Evolutionary conservation across 2,329 filamentous ascomycete species (phyloP).

Genomic region (Macrophomina phaseolina): DNA sequence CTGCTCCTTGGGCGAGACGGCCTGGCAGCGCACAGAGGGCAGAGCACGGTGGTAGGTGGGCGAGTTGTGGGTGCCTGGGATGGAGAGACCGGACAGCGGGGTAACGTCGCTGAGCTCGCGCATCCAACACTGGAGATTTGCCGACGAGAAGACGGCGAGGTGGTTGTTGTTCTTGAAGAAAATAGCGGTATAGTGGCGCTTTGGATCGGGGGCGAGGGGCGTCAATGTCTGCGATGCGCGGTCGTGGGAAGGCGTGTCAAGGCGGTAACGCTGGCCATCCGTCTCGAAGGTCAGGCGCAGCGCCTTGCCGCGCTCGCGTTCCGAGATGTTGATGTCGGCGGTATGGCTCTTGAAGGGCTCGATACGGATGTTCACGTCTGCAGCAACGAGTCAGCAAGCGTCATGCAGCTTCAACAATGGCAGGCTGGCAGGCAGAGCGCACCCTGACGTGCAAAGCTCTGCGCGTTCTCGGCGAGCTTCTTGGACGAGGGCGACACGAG

Average conservation of each 20-base stretch:
- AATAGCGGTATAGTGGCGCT: slow-evolving; percentile 49
- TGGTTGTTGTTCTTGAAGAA: slow-evolving; percentile 48
- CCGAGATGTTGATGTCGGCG: slow-evolving; percentile 67
- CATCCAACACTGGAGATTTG: slow-evolving; percentile 81
- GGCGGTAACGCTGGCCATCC: slow-evolving; percentile 69
- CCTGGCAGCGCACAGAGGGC: slow-evolving; percentile 92
- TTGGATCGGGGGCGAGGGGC: slow-evolving; percentile 47
- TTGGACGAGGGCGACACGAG: slow-evolving; percentile 43
- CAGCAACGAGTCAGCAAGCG: slow-evolving; percentile 4
- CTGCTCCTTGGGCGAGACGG: slow-evolving; percentile 76
- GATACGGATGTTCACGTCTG: slow-evolving; percentile 66
- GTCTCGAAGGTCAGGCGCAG: slow-evolving; percentile 76
- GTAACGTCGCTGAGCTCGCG: slow-evolving; percentile 70
- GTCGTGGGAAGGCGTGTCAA: slow-evolving; percentile 69
- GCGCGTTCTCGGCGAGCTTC: slow-evolving; percentile 59
- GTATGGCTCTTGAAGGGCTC: slow-evolving; percentile 70
- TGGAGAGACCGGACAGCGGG: slow-evolving; percentile 79
- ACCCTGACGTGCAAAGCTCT: slow-evolving; percentile 63
- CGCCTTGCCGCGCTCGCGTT: slow-evolving; percentile 65
- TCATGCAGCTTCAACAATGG: neutral
- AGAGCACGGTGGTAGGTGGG: slow-evolving; percentile 84
- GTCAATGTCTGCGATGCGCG: slow-evolving; percentile 45
- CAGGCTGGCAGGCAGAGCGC: neutral
- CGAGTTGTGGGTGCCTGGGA: slow-evolving; percentile 95
- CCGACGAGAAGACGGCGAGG: slow-evolving; percentile 71